phyloP scores from a whole-genome alignment of 805 yeast genomes.

The Yarrowia porcina region DNA sequence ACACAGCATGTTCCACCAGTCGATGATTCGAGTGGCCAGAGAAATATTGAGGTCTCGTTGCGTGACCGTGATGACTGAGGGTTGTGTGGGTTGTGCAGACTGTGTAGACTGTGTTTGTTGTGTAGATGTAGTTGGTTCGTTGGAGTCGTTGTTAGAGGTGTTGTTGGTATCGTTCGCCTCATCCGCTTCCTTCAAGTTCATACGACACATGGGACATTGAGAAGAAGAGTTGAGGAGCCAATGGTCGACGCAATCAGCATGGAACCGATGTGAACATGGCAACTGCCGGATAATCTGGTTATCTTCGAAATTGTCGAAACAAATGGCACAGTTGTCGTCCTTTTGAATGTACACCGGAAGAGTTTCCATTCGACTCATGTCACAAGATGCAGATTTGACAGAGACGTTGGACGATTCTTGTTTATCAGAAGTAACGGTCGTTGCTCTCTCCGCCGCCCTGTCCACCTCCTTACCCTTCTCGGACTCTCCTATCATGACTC shows the following conservation, averaged over 20 bases:
- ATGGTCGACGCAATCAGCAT: conserved; percentile 13
- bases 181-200: not conserved
- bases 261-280: conserved; percentile 12
- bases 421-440: not conserved
- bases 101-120: not conserved
- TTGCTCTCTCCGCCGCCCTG: no score
- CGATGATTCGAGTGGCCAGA: conserved; percentile 1
- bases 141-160: no score
- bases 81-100: not conserved
- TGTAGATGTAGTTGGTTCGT: not conserved
- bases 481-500: not conserved
- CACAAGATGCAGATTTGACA: not conserved
- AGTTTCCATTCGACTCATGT: not conserved
- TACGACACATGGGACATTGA: conserved; percentile 24
- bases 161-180: not conserved
- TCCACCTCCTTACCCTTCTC: not conserved
- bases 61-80: conserved; percentile 3
- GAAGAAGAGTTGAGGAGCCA: conserved; percentile 3
- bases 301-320: conserved; percentile 12
- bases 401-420: not conserved
- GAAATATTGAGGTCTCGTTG: conserved; percentile 11
- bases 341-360: conserved; percentile 4
- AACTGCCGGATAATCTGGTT: conserved; percentile 5
- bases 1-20: conserved; percentile 26
- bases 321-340: conserved; percentile 22